These are phyloP conservation scores for Jamesozyma rosinii DNA, from an alignment of 805 yeast species.

Conservation along the genomic window DNA sequence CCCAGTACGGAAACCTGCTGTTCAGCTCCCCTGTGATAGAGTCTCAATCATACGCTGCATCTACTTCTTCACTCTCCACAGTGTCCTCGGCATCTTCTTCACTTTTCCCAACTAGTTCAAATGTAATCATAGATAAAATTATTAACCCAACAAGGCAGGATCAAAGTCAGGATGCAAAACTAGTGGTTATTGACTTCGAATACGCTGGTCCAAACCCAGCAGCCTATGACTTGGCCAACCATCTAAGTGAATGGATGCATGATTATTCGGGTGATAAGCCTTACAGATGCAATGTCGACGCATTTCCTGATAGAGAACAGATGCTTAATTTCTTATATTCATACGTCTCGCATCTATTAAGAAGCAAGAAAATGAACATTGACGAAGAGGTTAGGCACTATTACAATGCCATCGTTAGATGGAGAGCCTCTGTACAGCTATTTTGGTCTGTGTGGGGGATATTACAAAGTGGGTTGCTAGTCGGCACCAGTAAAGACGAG, in stretches of 20 bases:
- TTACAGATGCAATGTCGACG: constrained; percentile 35
- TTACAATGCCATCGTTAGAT: constrained; percentile 55
- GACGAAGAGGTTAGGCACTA: constrained; percentile 42
- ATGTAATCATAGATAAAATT: constrained; percentile 24
- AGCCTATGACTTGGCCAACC: constrained; percentile 86
- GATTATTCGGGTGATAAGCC: constrained; percentile 60
- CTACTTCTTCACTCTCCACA: constrained; percentile 1
- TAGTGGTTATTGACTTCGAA: constrained; percentile 94
- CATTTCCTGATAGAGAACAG: constrained; percentile 62
- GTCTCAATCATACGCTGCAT: background rate
- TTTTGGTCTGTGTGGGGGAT: constrained; percentile 92
- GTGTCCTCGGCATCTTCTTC: constrained; percentile 17
- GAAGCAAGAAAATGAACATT: constrained; percentile 13
- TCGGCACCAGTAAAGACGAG: constrained; percentile 13
- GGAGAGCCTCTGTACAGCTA: constrained; percentile 75
- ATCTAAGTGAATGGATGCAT: constrained; percentile 95
- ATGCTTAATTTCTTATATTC: constrained; percentile 63
- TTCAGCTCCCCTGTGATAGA: constrained; percentile 46
- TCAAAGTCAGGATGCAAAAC: constrained; percentile 50
- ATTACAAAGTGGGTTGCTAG: constrained; percentile 53
- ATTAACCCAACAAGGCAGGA: constrained; percentile 33
- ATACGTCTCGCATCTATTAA: constrained; percentile 54
- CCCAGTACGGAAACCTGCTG: constrained; percentile 89
- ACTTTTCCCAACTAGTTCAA: constrained; percentile 24
- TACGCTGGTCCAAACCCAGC: constrained; percentile 87